Conservation (phyloP, 2,329 filamentous ascomycete species). For the Graphilbum fragrans region DNA sequence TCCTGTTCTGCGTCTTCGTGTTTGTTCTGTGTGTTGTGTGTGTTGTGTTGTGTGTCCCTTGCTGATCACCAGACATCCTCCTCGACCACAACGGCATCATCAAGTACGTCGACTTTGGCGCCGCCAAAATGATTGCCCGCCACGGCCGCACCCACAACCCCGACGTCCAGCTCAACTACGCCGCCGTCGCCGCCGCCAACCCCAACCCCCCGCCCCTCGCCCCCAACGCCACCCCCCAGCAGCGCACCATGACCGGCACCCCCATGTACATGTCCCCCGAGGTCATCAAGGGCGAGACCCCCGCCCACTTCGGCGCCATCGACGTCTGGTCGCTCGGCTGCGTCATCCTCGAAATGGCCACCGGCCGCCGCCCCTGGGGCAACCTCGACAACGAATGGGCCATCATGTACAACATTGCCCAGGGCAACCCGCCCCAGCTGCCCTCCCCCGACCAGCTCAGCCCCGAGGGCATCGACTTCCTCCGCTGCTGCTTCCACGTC, state of each 20-base stretch:
- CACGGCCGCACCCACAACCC: slow-evolving; percentile 78
- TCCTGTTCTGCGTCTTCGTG: not conserved
- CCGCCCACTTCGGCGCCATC: slow-evolving; percentile 71
- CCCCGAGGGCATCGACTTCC: slow-evolving; percentile 72
- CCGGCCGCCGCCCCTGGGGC: slow-evolving; percentile 86
- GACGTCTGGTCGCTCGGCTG: slow-evolving; percentile 96
- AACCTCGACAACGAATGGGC: slow-evolving; percentile 98
- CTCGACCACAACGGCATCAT: slow-evolving; percentile 97
- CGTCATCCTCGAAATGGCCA: slow-evolving; percentile 95
- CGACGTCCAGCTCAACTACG: slow-evolving; percentile 30
- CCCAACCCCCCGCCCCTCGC: slow-evolving; percentile 23
- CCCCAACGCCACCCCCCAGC: slow-evolving; percentile 8
- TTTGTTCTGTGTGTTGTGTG: not conserved
- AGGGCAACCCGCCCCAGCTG: slow-evolving; percentile 83
- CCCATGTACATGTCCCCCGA: slow-evolving; percentile 99
- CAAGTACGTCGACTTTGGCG: slow-evolving; percentile 98
- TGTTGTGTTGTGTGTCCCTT: not conserved
- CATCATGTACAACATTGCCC: slow-evolving; percentile 99
- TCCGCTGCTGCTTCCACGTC: slow-evolving; percentile 73
- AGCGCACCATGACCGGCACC: slow-evolving; percentile 88
- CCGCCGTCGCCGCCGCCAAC: not conserved
- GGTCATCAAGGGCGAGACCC: slow-evolving; percentile 82
- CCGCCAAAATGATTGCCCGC: slow-evolving; percentile 90
- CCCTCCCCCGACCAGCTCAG: slow-evolving; percentile 76
- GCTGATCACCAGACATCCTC: slow-evolving; percentile 57